Conservation (phyloP, 768 basidiomycete genomes). For the Leccinum subtestaceum region DNA sequence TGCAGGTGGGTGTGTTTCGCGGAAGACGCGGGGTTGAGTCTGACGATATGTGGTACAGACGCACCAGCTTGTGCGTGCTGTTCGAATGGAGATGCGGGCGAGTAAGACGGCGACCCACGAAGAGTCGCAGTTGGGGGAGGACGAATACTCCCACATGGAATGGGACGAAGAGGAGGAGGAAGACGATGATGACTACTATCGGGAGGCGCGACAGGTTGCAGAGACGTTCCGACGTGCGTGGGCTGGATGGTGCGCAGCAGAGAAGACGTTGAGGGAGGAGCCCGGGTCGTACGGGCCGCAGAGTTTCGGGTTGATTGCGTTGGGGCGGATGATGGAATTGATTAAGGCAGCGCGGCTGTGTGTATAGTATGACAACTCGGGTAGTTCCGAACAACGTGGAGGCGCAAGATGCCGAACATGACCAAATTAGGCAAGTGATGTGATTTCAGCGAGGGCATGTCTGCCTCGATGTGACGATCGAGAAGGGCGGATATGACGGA, state of each 20-base stretch:
- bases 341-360: constrained; percentile 27
- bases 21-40: not conserved
- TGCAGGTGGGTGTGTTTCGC: constrained; percentile 35
- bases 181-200: constrained; percentile 29
- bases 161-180: constrained; percentile 20
- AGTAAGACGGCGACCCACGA: constrained; percentile 10
- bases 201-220: constrained; percentile 28
- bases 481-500: constrained; percentile 15
- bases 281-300: constrained; percentile 37
- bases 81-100: constrained; percentile 33
- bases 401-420: constrained; percentile 20
- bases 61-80: constrained; percentile 35
- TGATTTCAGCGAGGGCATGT: constrained; percentile 32
- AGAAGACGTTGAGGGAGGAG: constrained; percentile 25
- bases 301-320: constrained; percentile 45
- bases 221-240: constrained; percentile 39
- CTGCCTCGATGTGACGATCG: constrained; percentile 25
- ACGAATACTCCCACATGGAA: constrained; percentile 24
- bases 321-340: constrained; percentile 42
- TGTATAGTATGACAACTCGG: not conserved
- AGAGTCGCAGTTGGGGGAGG: constrained; percentile 27
- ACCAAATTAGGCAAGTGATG: constrained; percentile 12
- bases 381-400: constrained; percentile 22
- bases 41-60: constrained; percentile 31
- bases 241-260: constrained; percentile 44